Evolutionary conservation across 495 filamentous ascomycete genomes (phyloP), one percentile per base, ranked within the genome.

Genomic region (Viridothelium virens): DNA sequence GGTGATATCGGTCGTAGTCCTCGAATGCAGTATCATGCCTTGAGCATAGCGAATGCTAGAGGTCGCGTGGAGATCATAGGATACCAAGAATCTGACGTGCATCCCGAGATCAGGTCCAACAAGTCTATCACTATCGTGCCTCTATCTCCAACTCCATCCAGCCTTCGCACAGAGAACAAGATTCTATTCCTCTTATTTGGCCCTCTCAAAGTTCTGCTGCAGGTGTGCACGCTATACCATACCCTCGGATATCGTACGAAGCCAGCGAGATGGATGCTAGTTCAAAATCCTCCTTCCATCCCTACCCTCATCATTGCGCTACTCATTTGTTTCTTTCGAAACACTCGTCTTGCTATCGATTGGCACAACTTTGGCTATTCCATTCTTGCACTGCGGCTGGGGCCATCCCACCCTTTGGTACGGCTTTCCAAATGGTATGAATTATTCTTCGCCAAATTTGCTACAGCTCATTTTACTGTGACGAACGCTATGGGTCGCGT

Each of bases 351-450:
- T 2, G 81, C 97, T 44, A 91, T 97, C 65, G 94, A 99, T 77
- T 99, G 94, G 94, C 94, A 99, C 79, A 99, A 99, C 76, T 96
- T 96, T 76, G 93, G 94, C 68, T 96, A 91, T 81, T 92, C 89
- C n/a, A 93, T 97, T 66, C 86, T 99, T 3, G 86, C 89, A 70
- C 70, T 90, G 73, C 84, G 90, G 78, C 72, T 86, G 47, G 76
- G 82, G 18, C 67, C 75, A 56, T 65, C 64, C 6, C 93, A 96
- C 74, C 90, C 89, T 0, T 81, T 97, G 7, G 92, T 97, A 16
- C 79, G 70, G 64, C 71, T 93, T 25, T 88, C 91, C 2, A 85
- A 84, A 61, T 80, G 84, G 71, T 96, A 96, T 74, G 94, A 98
- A 72, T 81, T 77, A 46, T 70, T 78, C 16, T 85, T 96, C 62